Percentiles rank a stretch among this genome's conserved stretches.
Evolutionary conservation across 306 rosid species (phyloP).

Genomic region (Myrica gale): DNA sequence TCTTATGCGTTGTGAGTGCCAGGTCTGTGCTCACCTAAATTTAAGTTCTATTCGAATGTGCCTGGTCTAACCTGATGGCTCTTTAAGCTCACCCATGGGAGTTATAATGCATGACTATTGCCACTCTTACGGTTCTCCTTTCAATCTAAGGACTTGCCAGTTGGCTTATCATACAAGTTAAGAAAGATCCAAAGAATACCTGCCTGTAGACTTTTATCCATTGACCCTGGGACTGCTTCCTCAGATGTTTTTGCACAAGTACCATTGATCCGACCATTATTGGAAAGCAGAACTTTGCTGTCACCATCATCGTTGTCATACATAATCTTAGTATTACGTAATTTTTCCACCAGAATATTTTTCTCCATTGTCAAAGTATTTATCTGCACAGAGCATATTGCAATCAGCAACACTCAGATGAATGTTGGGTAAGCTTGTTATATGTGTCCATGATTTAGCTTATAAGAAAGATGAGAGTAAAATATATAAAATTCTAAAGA

Average conservation of each 20-base stretch:
- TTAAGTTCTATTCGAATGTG: neutral
- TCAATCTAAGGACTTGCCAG: slow-evolving; percentile 7
- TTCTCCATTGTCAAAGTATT: slow-evolving; percentile 53
- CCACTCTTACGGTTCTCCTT: neutral
- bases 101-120: neutral
- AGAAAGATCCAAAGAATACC: slow-evolving; percentile 42
- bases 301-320: slow-evolving; percentile 37
- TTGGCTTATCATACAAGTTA: slow-evolving; percentile 11
- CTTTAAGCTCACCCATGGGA: neutral
- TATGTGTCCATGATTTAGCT: neutral
- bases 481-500: slow-evolving; percentile 2
- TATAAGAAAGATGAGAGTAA: neutral
- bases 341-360: slow-evolving; percentile 43
- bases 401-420: neutral
- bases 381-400: slow-evolving; percentile 50
- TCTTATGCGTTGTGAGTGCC: neutral
- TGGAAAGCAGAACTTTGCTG: slow-evolving; percentile 46
- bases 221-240: slow-evolving; percentile 40
- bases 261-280: slow-evolving; percentile 37
- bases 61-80: neutral
- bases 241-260: slow-evolving; percentile 44
- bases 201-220: slow-evolving; percentile 63
- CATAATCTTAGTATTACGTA: slow-evolving; percentile 30
- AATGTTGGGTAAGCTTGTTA: too few species aligned
- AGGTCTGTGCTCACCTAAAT: neutral